Conservation (phyloP, 371 early-diverging fungal genomes). For the Chytridiales sp. region DNA sequence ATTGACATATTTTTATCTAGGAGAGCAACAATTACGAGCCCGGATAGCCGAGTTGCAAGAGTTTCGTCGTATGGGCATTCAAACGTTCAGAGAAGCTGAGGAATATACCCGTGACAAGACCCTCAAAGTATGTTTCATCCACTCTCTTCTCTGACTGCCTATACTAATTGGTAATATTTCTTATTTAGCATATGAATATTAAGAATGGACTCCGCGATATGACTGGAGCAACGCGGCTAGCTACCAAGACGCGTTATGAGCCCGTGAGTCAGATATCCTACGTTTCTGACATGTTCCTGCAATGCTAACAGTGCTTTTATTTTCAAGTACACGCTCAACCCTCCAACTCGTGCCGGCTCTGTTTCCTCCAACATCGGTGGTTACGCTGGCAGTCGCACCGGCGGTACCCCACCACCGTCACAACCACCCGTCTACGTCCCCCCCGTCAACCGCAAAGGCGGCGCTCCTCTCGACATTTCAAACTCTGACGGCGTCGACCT, state of each 20-base stretch:
- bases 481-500: slow-evolving; percentile 84
- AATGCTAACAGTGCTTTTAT: too few species aligned
- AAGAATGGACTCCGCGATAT: background rate
- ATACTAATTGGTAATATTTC: background rate
- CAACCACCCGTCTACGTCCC: too few species aligned
- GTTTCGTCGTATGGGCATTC: slow-evolving; percentile 85
- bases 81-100: slow-evolving; percentile 69
- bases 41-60: slow-evolving; percentile 87
- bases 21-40: slow-evolving; percentile 70
- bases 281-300: too few species aligned
- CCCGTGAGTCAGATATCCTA: too few species aligned
- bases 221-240: too few species aligned
- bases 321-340: too few species aligned
- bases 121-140: slow-evolving; percentile 23
- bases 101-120: slow-evolving; percentile 58
- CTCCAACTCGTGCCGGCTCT: too few species aligned
- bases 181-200: background rate
- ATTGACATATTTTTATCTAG: slow-evolving; percentile 22
- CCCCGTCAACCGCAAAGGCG: too few species aligned
- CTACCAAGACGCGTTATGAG: too few species aligned
- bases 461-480: slow-evolving; percentile 78
- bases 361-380: too few species aligned
- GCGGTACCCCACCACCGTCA: too few species aligned
- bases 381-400: too few species aligned
- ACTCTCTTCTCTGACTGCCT: background rate